Evolutionary conservation across 2,329 filamentous ascomycete species (phyloP), one percentile per base, ranked within the genome.

Genomic region (Exophiala sp.): DNA sequence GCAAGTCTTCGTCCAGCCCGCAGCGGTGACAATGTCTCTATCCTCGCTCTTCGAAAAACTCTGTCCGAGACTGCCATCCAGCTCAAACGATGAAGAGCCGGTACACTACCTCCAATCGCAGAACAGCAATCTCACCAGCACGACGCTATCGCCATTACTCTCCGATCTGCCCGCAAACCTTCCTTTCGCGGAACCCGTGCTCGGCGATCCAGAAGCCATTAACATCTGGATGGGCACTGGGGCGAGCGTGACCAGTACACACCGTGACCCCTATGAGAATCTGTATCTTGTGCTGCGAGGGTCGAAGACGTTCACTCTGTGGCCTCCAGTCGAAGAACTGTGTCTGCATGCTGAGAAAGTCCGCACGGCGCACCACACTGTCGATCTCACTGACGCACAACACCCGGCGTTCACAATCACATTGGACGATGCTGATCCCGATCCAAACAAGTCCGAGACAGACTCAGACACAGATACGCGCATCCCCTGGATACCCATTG

Each of bases 261-360:
- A 64, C 32, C 59, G 62, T 12, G 62, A 64, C 44, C 61, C 62
- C 7, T 64, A 64, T 47, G 61, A 64, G 54, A 64, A 64, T 32
- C 52, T 64, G 1, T 64, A 64, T 42, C 50, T 63, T 2, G 62
- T 64, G 1, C 47, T 64, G 1, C 54, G 51, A 24, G 62, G 62
- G 1, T 43, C 40, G 12, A 64, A 64, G 43, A 59, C 48, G 14
- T 64, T 64, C 47, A 60, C 54, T 6, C 50, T 64, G n/a, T 64
- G 48, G 32, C 29, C 58, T 9, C 61, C 62, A 2, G 53, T 60
- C 8, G 62, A 64, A 48, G 62, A 64, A 47, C 20, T 61, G 16
- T 59, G 56, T 45, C 32, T 64, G 38, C 52, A 57, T 39, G 57
- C 56, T n/a, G 36, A 51, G 46, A 50, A 43, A 14, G 47, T 50